These are phyloP conservation scores for Cyberlindnera euphorbiiphila DNA, from an alignment of 805 yeast species.

Conservation along the genomic window DNA sequence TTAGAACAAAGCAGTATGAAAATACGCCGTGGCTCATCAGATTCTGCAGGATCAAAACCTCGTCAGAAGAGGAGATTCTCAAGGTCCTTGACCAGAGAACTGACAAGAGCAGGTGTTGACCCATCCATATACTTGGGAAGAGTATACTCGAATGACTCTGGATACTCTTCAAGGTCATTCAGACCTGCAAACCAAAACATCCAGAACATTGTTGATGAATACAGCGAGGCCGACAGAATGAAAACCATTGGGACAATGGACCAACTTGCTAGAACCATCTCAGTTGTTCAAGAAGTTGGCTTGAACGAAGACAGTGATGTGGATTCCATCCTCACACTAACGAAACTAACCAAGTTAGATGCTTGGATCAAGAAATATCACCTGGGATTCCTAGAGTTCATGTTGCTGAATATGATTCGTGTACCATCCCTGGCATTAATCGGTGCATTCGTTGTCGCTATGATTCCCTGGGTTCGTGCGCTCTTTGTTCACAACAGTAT, in stretches of 20 bases:
- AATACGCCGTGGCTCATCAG: too few relatives aligned
- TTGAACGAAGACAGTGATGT: constrained; percentile 8
- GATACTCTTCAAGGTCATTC: constrained; percentile 21
- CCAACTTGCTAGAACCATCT: constrained; percentile 17
- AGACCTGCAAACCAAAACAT: constrained; percentile 15
- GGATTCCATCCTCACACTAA: background rate
- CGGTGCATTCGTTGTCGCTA: constrained; percentile 57
- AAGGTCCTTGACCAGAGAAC: background rate
- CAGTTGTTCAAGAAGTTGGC: constrained; percentile 23
- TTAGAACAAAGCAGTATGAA: too few relatives aligned
- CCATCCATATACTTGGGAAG: constrained; percentile 2
- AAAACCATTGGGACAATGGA: constrained; percentile 13
- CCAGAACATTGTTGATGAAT: constrained; percentile 22
- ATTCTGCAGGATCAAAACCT: background rate
- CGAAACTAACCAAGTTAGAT: constrained; percentile 8
- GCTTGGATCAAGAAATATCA: constrained; percentile 27
- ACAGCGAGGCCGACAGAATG: constrained; percentile 25
- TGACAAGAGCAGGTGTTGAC: constrained; percentile 4
- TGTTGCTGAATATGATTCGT: constrained; percentile 50
- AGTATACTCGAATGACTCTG: constrained; percentile 14
- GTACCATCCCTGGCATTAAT: constrained; percentile 76
- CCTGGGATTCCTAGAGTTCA: constrained; percentile 33
- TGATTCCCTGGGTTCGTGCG: constrained; percentile 86
- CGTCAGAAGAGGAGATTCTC: constrained; percentile 5
- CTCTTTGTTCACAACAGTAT: constrained; percentile 52